A percentile compares a stretch with the other conserved stretches of the same genome.
Conservation (phyloP, 805 yeast species). For the Sugiyamaella valdiviana region DNA sequence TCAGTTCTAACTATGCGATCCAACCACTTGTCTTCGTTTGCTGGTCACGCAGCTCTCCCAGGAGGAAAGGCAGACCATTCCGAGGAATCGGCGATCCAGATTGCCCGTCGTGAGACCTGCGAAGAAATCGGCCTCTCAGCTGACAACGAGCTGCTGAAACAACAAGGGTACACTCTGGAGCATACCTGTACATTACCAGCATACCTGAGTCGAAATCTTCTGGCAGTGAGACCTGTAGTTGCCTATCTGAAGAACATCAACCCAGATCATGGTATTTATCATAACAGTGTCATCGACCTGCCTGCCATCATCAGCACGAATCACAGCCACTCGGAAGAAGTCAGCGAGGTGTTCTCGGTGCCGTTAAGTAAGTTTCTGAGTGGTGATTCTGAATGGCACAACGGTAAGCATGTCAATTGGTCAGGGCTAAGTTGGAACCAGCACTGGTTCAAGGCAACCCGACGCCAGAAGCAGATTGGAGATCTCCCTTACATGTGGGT, state of each 20-base stretch:
- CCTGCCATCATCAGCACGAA: conserved; percentile 17
- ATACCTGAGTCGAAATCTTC: conserved; percentile 72
- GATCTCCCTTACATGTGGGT: conserved; percentile 29
- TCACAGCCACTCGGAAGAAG: conserved; percentile 26
- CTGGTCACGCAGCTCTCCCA: conserved; percentile 89
- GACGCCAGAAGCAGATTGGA: conserved; percentile 26
- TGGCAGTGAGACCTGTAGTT: conserved; percentile 74
- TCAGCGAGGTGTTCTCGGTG: conserved; percentile 27
- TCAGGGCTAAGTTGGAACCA: conserved; percentile 31
- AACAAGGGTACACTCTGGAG: conserved; percentile 49
- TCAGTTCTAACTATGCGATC: conserved; percentile 78
- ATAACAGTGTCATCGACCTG: conserved; percentile 13
- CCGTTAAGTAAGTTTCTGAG: conserved; percentile 24
- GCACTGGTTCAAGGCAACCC: conserved; percentile 28
- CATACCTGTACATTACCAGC: conserved; percentile 63
- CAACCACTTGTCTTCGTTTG: conserved; percentile 59
- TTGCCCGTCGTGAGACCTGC: conserved; percentile 74
- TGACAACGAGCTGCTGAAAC: conserved; percentile 28
- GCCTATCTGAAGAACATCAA: conserved; percentile 19
- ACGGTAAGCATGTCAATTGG: conserved; percentile 29
- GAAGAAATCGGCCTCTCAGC: conserved; percentile 73
- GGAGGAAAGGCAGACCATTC: conserved; percentile 81
- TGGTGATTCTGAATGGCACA: conserved; percentile 19
- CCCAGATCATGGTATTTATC: neutral
- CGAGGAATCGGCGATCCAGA: conserved; percentile 61